These are phyloP conservation scores for Lodderomyces theae DNA, from an alignment of 1,139 yeast genomes.

Conservation along the genomic window DNA sequence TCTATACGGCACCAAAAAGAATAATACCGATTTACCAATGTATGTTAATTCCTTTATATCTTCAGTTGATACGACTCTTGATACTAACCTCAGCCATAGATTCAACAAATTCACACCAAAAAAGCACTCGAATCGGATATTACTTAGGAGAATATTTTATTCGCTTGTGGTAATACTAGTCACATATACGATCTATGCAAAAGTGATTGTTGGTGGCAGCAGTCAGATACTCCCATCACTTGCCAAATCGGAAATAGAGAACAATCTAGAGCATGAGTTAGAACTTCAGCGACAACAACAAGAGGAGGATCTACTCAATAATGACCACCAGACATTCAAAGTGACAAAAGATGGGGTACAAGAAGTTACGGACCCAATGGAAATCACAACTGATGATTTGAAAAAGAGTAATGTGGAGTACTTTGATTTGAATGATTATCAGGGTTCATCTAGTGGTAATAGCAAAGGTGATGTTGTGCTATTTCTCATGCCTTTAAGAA, in stretches of 20 bases:
- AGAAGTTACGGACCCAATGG: conserved; percentile 11
- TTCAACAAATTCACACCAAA: conserved; percentile 15
- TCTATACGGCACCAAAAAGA: conserved; percentile 32
- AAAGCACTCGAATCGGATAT: conserved; percentile 13
- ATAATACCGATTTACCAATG: conserved; percentile 49
- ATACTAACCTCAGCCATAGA: too few species aligned
- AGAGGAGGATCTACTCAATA: neutral
- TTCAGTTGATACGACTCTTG: conserved; percentile 9
- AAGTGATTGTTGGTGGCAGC: conserved; percentile 4
- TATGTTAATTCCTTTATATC: conserved; percentile 21
- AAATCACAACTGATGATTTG: conserved; percentile 17
- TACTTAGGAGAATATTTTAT: conserved; percentile 13
- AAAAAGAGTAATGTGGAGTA: conserved; percentile 44
- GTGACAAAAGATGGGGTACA: conserved; percentile 41
- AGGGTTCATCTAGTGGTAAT: conserved; percentile 54
- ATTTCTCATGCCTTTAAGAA: conserved; percentile 73
- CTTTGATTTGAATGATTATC: conserved; percentile 59
- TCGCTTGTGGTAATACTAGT: conserved; percentile 11
- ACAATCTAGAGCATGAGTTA: conserved; percentile 1
- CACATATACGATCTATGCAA: conserved; percentile 12
- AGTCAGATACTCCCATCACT: neutral
- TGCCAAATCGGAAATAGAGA: conserved; percentile 4
- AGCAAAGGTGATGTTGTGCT: conserved; percentile 64
- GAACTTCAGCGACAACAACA: conserved; percentile 5
- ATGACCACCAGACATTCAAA: conserved; percentile 24